These are phyloP conservation scores for Lichtheimia ramosa DNA, from an alignment of 371 early-diverging fungal species.

Conservation along the genomic window DNA sequence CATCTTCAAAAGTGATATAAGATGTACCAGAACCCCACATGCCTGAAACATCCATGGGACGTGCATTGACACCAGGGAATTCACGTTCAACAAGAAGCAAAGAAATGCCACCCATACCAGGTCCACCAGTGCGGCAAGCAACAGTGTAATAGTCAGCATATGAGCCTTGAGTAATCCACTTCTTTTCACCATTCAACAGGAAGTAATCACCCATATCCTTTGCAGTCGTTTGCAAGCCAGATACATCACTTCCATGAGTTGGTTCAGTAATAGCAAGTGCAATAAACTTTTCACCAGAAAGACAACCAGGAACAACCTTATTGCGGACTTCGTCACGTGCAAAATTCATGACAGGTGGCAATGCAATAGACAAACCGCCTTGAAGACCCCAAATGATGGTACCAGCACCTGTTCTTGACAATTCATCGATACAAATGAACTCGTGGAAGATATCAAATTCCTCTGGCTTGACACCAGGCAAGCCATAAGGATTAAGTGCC, in stretches of 20 bases:
- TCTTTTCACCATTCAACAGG: constrained; percentile 86
- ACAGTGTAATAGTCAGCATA: constrained; percentile 75
- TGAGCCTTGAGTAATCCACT: constrained; percentile 87
- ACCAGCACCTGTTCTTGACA: constrained; percentile 82
- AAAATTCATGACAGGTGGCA: constrained; percentile 83
- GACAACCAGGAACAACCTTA: constrained; percentile 68
- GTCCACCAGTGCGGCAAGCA: constrained; percentile 77
- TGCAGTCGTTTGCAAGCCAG: constrained; percentile 72
- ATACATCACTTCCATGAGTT: constrained; percentile 79
- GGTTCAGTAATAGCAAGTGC: constrained; percentile 74
- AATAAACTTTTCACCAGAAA: constrained; percentile 77
- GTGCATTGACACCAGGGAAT: constrained; percentile 80
- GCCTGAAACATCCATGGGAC: constrained; percentile 72
- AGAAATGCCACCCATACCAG: constrained; percentile 84
- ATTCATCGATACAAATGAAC: constrained; percentile 78
- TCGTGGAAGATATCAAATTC: constrained; percentile 83
- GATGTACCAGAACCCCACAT: constrained; percentile 85
- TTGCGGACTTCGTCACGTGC: constrained; percentile 69
- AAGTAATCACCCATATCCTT: constrained; percentile 73
- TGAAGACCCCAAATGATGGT: constrained; percentile 83
- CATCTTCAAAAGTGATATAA: constrained; percentile 81
- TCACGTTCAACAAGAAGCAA: constrained; percentile 74
- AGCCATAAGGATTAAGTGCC: constrained; percentile 22
- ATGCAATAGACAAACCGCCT: constrained; percentile 64
- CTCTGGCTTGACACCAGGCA: constrained; percentile 45